Evolutionary conservation across 495 filamentous ascomycete genomes (phyloP).

Genomic region (Neurospora sp.): DNA sequence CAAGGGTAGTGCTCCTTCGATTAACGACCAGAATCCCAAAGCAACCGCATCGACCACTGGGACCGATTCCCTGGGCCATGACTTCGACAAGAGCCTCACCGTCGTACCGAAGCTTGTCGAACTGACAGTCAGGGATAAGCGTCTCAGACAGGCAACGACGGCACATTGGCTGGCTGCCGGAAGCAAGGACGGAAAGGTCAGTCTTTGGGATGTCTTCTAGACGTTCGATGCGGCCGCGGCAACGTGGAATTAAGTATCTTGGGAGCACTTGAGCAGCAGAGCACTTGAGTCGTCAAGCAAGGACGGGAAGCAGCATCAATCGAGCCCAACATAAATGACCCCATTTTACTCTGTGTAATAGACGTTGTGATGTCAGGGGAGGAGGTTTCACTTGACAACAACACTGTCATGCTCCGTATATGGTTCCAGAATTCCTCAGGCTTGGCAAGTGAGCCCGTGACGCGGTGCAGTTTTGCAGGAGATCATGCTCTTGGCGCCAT

Average conservation of each 20-base stretch:
- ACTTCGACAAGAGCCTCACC: background rate
- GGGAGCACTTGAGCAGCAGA: background rate
- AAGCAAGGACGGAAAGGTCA: constrained; percentile 91
- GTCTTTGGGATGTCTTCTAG: constrained; percentile 85
- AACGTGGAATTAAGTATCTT: background rate
- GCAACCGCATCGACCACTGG: background rate
- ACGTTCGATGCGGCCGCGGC: background rate
- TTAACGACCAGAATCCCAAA: background rate
- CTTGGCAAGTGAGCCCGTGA: background rate
- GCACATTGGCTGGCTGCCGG: constrained; percentile 88
- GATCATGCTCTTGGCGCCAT: background rate
- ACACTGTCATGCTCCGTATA: background rate
- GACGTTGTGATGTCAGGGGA: background rate
- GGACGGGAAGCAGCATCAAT: background rate
- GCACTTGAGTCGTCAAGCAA: background rate
- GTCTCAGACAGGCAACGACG: constrained; percentile 52
- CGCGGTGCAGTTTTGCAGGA: background rate
- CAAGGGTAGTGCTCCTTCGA: background rate
- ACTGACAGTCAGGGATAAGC: constrained; percentile 48
- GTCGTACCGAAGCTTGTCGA: constrained; percentile 20
- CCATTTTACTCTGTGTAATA: background rate
- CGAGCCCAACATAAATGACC: background rate
- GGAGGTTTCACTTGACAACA: background rate
- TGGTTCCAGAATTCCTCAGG: background rate
- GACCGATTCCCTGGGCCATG: background rate